Base-by-base conservation (phyloP, 495 filamentous ascomycete genomes). In the Letharia columbiana region DNA sequence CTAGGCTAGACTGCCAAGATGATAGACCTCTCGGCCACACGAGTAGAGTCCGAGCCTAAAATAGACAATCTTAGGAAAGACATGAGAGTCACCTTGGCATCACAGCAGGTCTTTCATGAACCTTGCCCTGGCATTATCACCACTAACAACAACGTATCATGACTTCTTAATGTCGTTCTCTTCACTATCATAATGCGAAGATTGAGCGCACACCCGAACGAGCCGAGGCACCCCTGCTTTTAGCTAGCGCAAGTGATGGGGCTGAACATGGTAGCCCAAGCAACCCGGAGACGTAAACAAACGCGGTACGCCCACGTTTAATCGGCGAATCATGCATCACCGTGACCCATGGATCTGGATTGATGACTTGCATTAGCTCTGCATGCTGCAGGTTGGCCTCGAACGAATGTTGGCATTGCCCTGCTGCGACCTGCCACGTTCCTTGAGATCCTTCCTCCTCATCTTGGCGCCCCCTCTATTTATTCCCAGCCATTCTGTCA, bases 401-500 rank as follows among this genome's bases (percentile, higher is more conserved):
- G 31, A 57, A 57, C 54, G 39, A 33, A 57, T 37, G 31, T 35
- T 56, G 15, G 54, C 33, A 56, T 52, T 31, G 10, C 23, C 4
- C 12, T 28, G 12, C 15, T 56, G 52, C 31, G 13, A 31, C 17
- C 52, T 35, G 49, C 49, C 49, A 4, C 49, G 8, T 52, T 31
- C 49, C 10, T 31, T 12, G 10, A 31, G 13, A 33, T 35, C 28
- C 54, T 28, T 35, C 23, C 54, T 6, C 54, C 50, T 33, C 50
- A 54, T 57, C 52, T 31, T 57, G 54, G 12, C 33, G 28, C 15
- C 54, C 54, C 54, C 54, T 35, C 54, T 57, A 57, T 57, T 57
- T 37, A 57, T 23, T 54, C 15, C 23, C 50, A 31, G 50, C 50
- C 50, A 31, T 33, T 6, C 50, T 54, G 28, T 54, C 23, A 54